Conservation (phyloP, 345 rosid species). For the Citrus inodora region DNA sequence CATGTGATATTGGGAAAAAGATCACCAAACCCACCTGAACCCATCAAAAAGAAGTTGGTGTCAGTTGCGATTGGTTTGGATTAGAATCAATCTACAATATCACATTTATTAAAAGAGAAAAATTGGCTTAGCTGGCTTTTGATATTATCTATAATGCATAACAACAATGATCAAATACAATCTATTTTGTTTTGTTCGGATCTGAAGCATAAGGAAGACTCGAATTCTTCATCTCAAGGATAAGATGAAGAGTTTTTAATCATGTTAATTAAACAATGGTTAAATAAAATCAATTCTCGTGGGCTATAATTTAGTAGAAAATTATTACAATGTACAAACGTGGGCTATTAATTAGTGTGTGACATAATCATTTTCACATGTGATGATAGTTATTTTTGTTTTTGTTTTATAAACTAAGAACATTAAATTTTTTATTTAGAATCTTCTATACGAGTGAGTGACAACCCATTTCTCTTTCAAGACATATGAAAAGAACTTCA, state of each 20-base stretch:
- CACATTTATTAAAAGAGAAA: constrained; percentile 1
- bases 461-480: too few relatives aligned
- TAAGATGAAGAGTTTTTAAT: too few relatives aligned
- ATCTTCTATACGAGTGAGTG: too few relatives aligned
- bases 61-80: constrained; percentile 30
- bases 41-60: constrained; percentile 24
- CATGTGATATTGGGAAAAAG: constrained; percentile 30
- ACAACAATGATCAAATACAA: neutral
- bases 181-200: too few relatives aligned
- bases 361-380: neutral
- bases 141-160: neutral
- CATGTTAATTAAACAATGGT: too few relatives aligned
- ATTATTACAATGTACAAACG: constrained; percentile 11
- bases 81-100: constrained; percentile 16
- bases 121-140: neutral
- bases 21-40: constrained; percentile 34
- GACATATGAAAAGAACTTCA: too few relatives aligned
- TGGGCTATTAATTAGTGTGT: neutral
- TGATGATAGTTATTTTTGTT: neutral
- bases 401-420: neutral
- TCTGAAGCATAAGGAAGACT: too few relatives aligned
- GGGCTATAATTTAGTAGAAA: constrained; percentile 14
- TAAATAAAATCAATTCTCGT: constrained; percentile 12
- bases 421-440: too few relatives aligned
- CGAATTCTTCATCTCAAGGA: too few relatives aligned